Percentiles rank a stretch among this genome's conserved stretches.
Evolutionary conservation across 2,329 filamentous ascomycete genomes (phyloP).

Genomic region (Lecanoromycetidae sp.): DNA sequence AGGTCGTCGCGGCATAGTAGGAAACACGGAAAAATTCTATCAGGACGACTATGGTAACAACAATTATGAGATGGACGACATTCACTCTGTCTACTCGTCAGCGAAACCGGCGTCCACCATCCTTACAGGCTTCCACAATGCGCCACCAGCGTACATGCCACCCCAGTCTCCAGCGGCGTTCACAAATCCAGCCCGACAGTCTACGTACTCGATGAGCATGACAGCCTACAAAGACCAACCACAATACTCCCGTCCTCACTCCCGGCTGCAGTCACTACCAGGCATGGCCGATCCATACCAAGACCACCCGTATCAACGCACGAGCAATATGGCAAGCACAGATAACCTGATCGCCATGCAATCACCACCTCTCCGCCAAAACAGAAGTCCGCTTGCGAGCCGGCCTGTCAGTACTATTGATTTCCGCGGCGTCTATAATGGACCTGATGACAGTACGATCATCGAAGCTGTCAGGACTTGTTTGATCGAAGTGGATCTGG

Average conservation of each 20-base stretch:
- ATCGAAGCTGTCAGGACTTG: slow-evolving; percentile 74
- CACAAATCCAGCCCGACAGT: slow-evolving; percentile 51
- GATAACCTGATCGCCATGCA: slow-evolving; percentile 33
- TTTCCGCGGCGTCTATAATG: slow-evolving; percentile 45
- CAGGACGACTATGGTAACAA: slow-evolving; percentile 58
- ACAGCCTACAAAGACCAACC: slow-evolving; percentile 53
- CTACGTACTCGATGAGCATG: slow-evolving; percentile 55
- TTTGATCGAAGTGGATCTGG: slow-evolving; percentile 77
- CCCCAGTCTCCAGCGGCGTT: slow-evolving; percentile 69
- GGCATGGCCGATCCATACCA: slow-evolving; percentile 40
- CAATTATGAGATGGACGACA: slow-evolving; percentile 93
- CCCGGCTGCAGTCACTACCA: slow-evolving; percentile 48
- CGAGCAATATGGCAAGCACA: slow-evolving; percentile 33
- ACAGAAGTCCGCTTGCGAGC: slow-evolving; percentile 40
- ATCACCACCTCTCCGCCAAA: slow-evolving; percentile 24
- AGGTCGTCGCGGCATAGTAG: slow-evolving; percentile 62
- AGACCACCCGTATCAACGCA: slow-evolving; percentile 32
- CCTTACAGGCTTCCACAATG: slow-evolving; percentile 66
- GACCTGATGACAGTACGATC: slow-evolving; percentile 69
- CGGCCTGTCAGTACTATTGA: slow-evolving; percentile 45
- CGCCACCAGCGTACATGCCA: slow-evolving; percentile 55
- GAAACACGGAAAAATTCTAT: slow-evolving; percentile 49
- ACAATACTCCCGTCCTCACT: slow-evolving; percentile 29
- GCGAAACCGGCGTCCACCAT: slow-evolving; percentile 78
- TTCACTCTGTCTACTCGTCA: slow-evolving; percentile 91